Conservation (phyloP, 2,329 filamentous ascomycete species). For the Talaromyces sp. region DNA sequence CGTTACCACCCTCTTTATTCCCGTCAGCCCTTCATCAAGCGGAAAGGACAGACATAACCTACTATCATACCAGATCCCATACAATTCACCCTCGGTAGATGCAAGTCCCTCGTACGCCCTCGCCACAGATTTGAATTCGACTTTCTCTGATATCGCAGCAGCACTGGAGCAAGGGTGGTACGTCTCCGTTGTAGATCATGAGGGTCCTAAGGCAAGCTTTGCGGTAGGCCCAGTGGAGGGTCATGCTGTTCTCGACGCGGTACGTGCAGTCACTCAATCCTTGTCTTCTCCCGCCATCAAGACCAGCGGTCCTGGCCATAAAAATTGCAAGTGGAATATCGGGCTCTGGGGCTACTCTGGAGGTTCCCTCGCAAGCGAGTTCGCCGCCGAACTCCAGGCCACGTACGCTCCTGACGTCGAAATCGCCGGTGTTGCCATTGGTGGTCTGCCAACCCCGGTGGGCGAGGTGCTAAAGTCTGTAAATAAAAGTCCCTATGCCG, state of each 20-base stretch:
- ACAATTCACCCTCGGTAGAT: slow-evolving; percentile 5
- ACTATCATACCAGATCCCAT: slow-evolving; percentile 5
- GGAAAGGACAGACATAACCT: background rate
- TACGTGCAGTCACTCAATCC: slow-evolving; percentile 2
- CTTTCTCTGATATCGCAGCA: background rate
- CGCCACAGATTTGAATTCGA: background rate
- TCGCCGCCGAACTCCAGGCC: slow-evolving; percentile 4
- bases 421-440: slow-evolving; percentile 5
- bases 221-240: slow-evolving; percentile 1
- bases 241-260: slow-evolving; percentile 4
- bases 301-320: background rate
- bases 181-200: slow-evolving; percentile 4
- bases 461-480: background rate
- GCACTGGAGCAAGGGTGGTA: slow-evolving; percentile 6
- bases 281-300: background rate
- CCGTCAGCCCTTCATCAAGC: background rate
- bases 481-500: background rate
- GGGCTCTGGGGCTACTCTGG: slow-evolving; percentile 7
- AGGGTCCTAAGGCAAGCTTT: slow-evolving; percentile 5
- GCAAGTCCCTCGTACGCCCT: slow-evolving; percentile 6
- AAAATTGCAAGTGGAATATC: background rate
- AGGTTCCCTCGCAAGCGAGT: slow-evolving; percentile 7
- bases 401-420: slow-evolving; percentile 3
- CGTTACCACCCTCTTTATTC: slow-evolving; percentile 4
- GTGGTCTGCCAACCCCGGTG: background rate